Percentiles rank a stretch among this genome's conserved stretches.
phyloP scores from a whole-genome alignment of 2,329 filamentous ascomycete species.

The Pseudophaeomoniella oleicola region DNA sequence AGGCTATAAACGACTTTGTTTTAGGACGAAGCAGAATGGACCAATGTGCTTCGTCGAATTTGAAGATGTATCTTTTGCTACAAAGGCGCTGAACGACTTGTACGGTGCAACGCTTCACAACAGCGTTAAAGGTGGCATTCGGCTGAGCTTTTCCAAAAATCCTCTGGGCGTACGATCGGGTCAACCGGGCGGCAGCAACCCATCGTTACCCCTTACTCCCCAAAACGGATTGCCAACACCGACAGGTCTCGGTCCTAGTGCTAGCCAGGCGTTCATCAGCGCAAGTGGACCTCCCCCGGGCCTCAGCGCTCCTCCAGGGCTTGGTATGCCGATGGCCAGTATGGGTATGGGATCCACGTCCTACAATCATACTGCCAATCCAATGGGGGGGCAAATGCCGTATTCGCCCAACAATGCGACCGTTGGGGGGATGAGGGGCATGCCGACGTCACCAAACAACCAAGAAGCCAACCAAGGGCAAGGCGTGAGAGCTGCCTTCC shows the following conservation, averaged over 20 bases:
- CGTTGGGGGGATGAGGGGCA: constrained; percentile 15
- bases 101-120: constrained; percentile 81
- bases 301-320: constrained; percentile 58
- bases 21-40: constrained; percentile 85
- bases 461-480: constrained; percentile 8
- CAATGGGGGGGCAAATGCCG: constrained; percentile 13
- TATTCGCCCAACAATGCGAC: constrained; percentile 16
- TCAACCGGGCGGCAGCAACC: constrained; percentile 42
- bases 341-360: constrained; percentile 7
- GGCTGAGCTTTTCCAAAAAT: constrained; percentile 94
- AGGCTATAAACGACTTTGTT: constrained; percentile 89
- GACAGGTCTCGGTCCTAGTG: constrained; percentile 35
- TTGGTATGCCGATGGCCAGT: constrained; percentile 30
- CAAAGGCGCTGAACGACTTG: constrained; percentile 75
- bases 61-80: constrained; percentile 82
- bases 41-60: constrained; percentile 99
- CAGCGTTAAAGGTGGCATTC: constrained; percentile 86
- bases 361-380: constrained; percentile 7
- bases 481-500: constrained; percentile 23
- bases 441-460: constrained; percentile 8
- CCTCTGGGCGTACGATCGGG: constrained; percentile 79
- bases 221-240: constrained; percentile 37
- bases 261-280: constrained; percentile 48
- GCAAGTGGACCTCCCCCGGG: constrained; percentile 71
- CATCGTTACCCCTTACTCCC: constrained; percentile 34